phyloP scores from a whole-genome alignment of 208 protist species.

The Trypanosomatidae sp. region DNA sequence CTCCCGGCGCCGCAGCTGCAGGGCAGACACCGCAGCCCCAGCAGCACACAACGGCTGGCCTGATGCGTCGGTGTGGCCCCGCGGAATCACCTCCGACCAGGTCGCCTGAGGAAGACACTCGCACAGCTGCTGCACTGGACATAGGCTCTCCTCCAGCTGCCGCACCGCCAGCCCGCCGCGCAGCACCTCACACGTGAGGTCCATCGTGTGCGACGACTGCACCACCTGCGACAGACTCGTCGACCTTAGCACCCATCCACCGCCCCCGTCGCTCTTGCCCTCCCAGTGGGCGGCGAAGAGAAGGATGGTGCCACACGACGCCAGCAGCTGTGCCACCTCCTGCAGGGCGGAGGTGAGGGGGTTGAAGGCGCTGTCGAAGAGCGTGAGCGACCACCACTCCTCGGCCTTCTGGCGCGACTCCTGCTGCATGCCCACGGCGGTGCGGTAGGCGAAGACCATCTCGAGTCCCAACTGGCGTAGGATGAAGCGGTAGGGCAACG shows the following conservation, averaged over 20 bases:
- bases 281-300: slow-evolving; percentile 1
- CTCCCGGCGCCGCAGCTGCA: slow-evolving; percentile 19
- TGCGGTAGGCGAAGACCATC: slow-evolving; percentile 63
- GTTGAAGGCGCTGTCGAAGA: slow-evolving; percentile 41
- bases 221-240: too few relatives aligned
- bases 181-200: slow-evolving; percentile 10
- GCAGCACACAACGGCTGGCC: too few relatives aligned
- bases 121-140: slow-evolving; percentile 29
- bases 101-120: slow-evolving; percentile 39
- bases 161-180: slow-evolving; percentile 15
- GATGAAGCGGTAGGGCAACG: slow-evolving; percentile 41
- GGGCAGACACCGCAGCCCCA: too few relatives aligned
- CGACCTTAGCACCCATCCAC: too few relatives aligned
- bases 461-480: slow-evolving; percentile 73
- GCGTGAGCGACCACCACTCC: slow-evolving; percentile 27
- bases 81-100: too few relatives aligned
- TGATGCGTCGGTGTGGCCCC: slow-evolving; percentile 6
- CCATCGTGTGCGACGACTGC: not conserved
- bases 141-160: slow-evolving; percentile 15
- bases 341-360: slow-evolving; percentile 28
- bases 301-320: slow-evolving; percentile 17
- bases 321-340: slow-evolving; percentile 17
- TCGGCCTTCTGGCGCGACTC: slow-evolving; percentile 30
- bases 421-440: slow-evolving; percentile 33
- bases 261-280: too few relatives aligned